Evolutionary conservation across 2,329 filamentous ascomycete species (phyloP), one percentile per base, ranked within the genome.

Genomic region (Aspergillus ibericus): DNA sequence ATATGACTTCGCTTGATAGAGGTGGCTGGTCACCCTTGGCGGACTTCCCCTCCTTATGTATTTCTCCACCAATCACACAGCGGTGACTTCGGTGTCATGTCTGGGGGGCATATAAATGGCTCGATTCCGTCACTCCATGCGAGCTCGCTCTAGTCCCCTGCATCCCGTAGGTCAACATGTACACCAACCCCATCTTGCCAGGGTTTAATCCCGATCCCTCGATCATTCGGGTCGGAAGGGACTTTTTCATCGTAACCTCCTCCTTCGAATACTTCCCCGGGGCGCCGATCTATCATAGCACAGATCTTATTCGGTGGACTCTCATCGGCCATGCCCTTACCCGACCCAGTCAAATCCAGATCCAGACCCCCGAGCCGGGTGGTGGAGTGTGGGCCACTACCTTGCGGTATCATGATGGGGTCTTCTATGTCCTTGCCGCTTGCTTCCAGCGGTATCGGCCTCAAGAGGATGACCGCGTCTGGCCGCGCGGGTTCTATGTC

Each of bases 141-240:
- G 18, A 10, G 10, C 13, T 5, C 9, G 18, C 7, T 42, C 38
- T 1, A 18, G 5, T 27, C 18, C 18, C 25, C 9, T 6, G 10
- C n/a, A 34, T 32, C 12, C 13, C 7, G 12, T 25, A 16, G 10
- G 29, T 32, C 44, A 46, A 47, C 13, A 62, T 63, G 60, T 72
- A 63, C 47, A 63, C 35, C 25, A 72, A 87, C 65, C 85, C 84
- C 1, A 79, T 87, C 18, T 75, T 87, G 38, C 77, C 78, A 2
- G 85, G 85, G 22, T 87, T 86, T 74, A 86, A 87, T 56, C 83
- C 85, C 5, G 85, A 88, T 62, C 85, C 85, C 0, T 85, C 84
- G 0, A 78, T 84, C 38, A 62, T 83, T 10, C 74, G 81, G 3
- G 79, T 83, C 18, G 74, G 73, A 7, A 63, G 76, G 42, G 80